Conservation (phyloP, 805 yeast genomes). For the Diddensiella caesifluorescens region DNA sequence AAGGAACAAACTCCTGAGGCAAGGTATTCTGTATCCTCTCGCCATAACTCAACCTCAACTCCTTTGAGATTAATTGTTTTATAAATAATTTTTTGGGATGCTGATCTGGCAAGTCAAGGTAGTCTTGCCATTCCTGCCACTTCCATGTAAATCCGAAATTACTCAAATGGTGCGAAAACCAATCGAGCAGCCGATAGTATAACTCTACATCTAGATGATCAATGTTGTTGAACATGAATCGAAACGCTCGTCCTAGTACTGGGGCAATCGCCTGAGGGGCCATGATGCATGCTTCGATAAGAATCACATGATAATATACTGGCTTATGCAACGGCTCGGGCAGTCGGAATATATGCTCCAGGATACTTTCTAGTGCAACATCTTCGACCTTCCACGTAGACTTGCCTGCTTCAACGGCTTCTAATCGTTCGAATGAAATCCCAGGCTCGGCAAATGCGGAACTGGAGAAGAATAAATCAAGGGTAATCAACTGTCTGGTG, state of each 20-base stretch:
- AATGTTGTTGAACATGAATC: constrained; percentile 69
- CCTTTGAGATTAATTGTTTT: constrained; percentile 74
- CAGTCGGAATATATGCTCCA: constrained; percentile 69
- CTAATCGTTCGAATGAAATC: constrained; percentile 65
- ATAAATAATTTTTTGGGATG: constrained; percentile 75
- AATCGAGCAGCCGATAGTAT: constrained; percentile 66
- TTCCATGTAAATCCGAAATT: constrained; percentile 96
- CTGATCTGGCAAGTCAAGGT: constrained; percentile 36
- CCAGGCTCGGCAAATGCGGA: constrained; percentile 69
- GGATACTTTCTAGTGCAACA: constrained; percentile 73
- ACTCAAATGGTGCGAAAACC: constrained; percentile 91
- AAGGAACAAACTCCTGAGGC: constrained; percentile 50
- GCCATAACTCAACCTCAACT: constrained; percentile 73
- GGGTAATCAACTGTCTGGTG: constrained; percentile 69
- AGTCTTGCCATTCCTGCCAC: constrained; percentile 86
- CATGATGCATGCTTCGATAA: constrained; percentile 81
- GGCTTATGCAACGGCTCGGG: constrained; percentile 61
- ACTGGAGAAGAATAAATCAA: constrained; percentile 66
- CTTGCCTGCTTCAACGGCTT: constrained; percentile 29
- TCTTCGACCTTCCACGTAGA: constrained; percentile 93
- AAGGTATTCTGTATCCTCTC: constrained; percentile 67
- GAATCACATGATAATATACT: constrained; percentile 76
- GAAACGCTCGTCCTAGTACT: constrained; percentile 85
- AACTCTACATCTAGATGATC: constrained; percentile 71
- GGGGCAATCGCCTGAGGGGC: constrained; percentile 85